phyloP scores from a whole-genome alignment of 768 basidiomycete species.

The Collybia sordida region DNA sequence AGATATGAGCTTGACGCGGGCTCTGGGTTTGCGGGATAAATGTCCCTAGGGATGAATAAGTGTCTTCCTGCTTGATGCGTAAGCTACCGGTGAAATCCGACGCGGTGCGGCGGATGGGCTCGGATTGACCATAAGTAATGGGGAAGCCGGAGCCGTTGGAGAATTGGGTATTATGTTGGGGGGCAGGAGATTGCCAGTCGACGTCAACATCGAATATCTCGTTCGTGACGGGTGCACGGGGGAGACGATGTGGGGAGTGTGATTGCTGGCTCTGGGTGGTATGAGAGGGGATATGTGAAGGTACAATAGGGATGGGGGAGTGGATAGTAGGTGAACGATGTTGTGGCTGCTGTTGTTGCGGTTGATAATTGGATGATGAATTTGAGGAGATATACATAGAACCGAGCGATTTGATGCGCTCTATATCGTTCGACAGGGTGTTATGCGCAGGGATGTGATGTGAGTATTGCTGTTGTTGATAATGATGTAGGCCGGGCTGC shows the following conservation, averaged over 20 bases:
- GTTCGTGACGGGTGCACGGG: slow-evolving; percentile 3
- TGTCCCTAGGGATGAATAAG: background rate
- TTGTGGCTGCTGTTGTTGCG: slow-evolving; percentile 13
- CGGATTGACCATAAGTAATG: too few relatives aligned
- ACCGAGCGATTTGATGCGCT: slow-evolving; percentile 15
- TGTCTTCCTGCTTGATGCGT: slow-evolving; percentile 5
- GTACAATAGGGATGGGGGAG: slow-evolving; percentile 20
- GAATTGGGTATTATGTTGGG: slow-evolving; percentile 14
- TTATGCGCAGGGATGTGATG: slow-evolving; percentile 7
- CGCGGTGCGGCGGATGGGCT: background rate
- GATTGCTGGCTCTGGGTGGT: slow-evolving; percentile 8
- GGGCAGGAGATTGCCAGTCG: slow-evolving; percentile 23
- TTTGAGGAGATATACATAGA: slow-evolving; percentile 18
- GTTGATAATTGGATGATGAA: slow-evolving; percentile 6
- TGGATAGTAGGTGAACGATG: slow-evolving; percentile 20
- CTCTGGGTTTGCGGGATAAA: slow-evolving; percentile 3
- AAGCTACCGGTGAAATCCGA: background rate
- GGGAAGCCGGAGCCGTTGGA: background rate
- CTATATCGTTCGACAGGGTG: slow-evolving; percentile 13
- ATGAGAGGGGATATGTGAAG: slow-evolving; percentile 16
- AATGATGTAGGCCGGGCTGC: slow-evolving; percentile 4
- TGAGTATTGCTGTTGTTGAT: background rate
- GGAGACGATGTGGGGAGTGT: slow-evolving; percentile 8
- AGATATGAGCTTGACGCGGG: slow-evolving; percentile 11
- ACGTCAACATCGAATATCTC: slow-evolving; percentile 22